These are phyloP conservation scores for Macrotyloma uniflorum DNA, from an alignment of 306 rosid genomes.

Conservation along the genomic window DNA sequence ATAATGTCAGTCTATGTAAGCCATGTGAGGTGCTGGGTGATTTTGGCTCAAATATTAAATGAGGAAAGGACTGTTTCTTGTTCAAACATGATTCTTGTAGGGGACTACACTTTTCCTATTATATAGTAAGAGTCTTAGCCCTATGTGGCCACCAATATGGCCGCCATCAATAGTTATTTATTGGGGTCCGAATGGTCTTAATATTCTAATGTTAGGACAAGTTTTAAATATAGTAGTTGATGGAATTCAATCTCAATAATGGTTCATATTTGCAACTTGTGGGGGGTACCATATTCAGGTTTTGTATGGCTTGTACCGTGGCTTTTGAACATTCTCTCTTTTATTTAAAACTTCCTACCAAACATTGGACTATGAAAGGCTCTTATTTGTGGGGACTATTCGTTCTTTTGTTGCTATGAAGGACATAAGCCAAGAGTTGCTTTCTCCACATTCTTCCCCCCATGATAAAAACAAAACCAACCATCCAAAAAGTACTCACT, in stretches of 20 bases:
- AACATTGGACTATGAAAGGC: constrained; percentile 41
- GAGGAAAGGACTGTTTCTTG: constrained; percentile 54
- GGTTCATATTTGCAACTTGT: constrained; percentile 52
- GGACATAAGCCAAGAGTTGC: constrained; percentile 43
- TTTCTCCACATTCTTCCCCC: constrained; percentile 59
- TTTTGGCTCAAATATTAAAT: constrained; percentile 55
- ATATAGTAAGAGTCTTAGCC: constrained; percentile 35
- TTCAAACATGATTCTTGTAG: constrained; percentile 63
- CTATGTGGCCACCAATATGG: constrained; percentile 46
- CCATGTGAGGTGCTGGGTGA: constrained; percentile 78
- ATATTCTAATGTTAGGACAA: constrained; percentile 47
- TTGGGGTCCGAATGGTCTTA: constrained; percentile 33
- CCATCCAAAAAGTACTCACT: constrained; percentile 30
- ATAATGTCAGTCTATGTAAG: constrained; percentile 65
- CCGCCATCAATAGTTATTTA: constrained; percentile 41
- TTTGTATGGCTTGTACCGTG: constrained; percentile 50
- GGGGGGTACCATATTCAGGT: constrained; percentile 58
- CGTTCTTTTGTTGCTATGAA: constrained; percentile 44
- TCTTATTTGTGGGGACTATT: constrained; percentile 58
- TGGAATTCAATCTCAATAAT: constrained; percentile 48
- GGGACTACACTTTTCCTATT: constrained; percentile 48
- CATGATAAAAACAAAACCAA: constrained; percentile 45
- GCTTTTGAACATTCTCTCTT: constrained; percentile 49
- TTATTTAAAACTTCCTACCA: constrained; percentile 44
- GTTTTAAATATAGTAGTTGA: constrained; percentile 48